Percentiles rank a stretch among this genome's conserved stretches.
Conservation (phyloP, 805 yeast species). For the Myxozyma monticola region DNA sequence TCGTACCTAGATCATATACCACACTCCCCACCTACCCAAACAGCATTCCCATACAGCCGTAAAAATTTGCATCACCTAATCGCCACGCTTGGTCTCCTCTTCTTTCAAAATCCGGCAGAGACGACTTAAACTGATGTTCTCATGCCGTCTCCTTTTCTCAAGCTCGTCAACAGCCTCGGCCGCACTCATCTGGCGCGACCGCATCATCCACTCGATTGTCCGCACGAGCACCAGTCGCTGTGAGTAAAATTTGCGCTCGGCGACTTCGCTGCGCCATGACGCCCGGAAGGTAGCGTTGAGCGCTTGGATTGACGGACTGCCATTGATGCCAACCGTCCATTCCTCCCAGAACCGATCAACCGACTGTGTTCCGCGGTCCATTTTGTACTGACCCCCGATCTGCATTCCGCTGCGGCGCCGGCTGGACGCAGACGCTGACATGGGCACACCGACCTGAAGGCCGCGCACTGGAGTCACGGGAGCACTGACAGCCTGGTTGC, state of each 20-base stretch:
- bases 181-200: conserved; percentile 14
- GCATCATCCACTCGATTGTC: conserved; percentile 28
- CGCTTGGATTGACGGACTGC: conserved; percentile 44
- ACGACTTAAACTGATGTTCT: conserved; percentile 26
- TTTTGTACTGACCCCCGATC: conserved; percentile 22
- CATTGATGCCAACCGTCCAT: conserved; percentile 45
- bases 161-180: conserved; percentile 30
- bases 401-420: conserved; percentile 11
- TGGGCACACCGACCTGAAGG: neutral
- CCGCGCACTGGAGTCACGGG: conserved; percentile 21
- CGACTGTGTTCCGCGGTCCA: conserved; percentile 29
- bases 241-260: conserved; percentile 30
- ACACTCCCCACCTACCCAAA: neutral
- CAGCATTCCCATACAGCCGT: neutral
- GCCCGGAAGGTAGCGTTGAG: conserved; percentile 47
- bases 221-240: conserved; percentile 29
- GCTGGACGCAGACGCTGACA: conserved; percentile 4
- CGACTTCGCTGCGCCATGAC: conserved; percentile 43
- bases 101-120: conserved; percentile 27
- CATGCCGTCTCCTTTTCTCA: conserved; percentile 24
- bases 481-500: conserved; percentile 13
- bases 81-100: conserved; percentile 25
- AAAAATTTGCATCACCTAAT: neutral
- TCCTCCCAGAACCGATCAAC: conserved; percentile 41
- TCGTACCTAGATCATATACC: neutral